Conservation (phyloP, 176 grass and related monocot genomes). For the Cenchrus purpureus region DNA sequence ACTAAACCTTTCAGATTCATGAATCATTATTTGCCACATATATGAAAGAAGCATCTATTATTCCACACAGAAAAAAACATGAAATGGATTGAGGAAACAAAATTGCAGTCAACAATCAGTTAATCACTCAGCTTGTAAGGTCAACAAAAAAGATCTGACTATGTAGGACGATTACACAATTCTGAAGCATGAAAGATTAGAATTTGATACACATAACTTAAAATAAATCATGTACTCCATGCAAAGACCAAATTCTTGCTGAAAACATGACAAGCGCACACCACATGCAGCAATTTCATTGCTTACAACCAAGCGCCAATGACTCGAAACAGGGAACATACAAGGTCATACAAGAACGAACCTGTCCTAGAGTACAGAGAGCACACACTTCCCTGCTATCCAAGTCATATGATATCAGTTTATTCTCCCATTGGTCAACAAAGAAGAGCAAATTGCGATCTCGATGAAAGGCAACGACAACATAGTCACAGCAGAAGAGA, state of each 20-base stretch:
- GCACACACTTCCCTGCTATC: neutral
- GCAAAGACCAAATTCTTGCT: neutral
- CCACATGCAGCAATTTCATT: neutral
- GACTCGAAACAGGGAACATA: constrained; percentile 22
- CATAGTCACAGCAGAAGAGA: fast-evolving
- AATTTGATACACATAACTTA: neutral
- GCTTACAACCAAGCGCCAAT: neutral
- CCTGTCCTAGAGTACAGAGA: neutral
- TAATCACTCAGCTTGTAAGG: neutral
- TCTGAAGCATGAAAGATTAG: neutral
- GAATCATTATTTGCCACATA: neutral
- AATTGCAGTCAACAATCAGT: neutral
- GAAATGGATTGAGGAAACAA: neutral
- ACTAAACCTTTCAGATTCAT: neutral
- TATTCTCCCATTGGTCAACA: neutral
- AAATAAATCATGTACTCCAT: neutral
- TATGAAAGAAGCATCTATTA: neutral
- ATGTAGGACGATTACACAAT: neutral
- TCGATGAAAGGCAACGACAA: neutral
- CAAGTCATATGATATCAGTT: constrained; percentile 23
- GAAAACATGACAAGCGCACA: neutral
- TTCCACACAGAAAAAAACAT: neutral
- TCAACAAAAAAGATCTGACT: neutral
- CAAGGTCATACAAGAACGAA: neutral
- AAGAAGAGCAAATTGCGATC: constrained; percentile 26